Evolutionary conservation across 768 basidiomycete genomes (phyloP).

Genomic region (Lactarius vividus): DNA sequence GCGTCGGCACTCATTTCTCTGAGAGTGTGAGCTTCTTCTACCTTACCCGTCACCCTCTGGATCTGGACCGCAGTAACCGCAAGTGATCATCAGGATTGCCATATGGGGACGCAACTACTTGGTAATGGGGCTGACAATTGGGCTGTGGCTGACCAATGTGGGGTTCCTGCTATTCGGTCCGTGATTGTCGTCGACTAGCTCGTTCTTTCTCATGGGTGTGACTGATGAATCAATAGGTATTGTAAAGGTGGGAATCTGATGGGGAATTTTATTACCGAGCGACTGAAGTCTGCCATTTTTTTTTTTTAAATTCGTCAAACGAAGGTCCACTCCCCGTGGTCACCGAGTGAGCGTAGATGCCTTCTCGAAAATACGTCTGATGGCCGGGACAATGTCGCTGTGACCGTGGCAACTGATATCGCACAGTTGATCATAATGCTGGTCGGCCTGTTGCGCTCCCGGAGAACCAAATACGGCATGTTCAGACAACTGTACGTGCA

Average conservation of each 20-base stretch:
- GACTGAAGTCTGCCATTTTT: background rate
- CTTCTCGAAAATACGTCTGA: background rate
- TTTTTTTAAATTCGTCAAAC: background rate
- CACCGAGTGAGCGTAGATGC: background rate
- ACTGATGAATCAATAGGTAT: background rate
- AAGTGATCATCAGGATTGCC: slow-evolving; percentile 2
- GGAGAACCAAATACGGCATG: background rate
- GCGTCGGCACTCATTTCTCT: slow-evolving; percentile 14
- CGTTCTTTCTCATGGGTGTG: background rate
- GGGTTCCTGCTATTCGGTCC: slow-evolving; percentile 14
- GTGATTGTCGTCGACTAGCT: background rate
- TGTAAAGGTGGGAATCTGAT: background rate
- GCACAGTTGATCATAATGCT: slow-evolving; percentile 11
- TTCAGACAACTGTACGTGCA: slow-evolving; percentile 11
- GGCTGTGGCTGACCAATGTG: slow-evolving; percentile 6
- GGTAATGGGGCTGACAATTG: background rate
- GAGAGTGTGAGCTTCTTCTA: slow-evolving; percentile 10
- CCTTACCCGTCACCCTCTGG: background rate
- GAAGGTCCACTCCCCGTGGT: slow-evolving; percentile 7
- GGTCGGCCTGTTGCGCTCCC: slow-evolving; percentile 10
- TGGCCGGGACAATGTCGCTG: slow-evolving; percentile 3
- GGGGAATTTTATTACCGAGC: background rate
- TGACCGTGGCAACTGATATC: slow-evolving; percentile 12
- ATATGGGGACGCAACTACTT: slow-evolving; percentile 3
- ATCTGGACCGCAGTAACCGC: background rate